A percentile compares a stretch with the other conserved stretches of the same genome.
These are phyloP conservation scores for Moesziomyces globuligerus DNA, from an alignment of 1,284 basidiomycete species.

Conservation along the genomic window DNA sequence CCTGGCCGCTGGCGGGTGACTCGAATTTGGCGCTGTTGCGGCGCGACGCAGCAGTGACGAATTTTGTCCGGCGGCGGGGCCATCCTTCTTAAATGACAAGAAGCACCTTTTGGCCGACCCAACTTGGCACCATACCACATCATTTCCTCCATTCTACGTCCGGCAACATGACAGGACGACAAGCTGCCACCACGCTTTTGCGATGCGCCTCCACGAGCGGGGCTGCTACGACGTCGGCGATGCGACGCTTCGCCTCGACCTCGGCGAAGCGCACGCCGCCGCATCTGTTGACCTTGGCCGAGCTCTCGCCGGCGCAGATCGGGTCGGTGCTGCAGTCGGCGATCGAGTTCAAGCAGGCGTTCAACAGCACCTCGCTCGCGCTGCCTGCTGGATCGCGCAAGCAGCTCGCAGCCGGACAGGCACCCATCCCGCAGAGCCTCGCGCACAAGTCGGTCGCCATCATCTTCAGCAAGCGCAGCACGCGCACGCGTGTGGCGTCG, in stretches of 20 bases:
- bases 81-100: neutral
- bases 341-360: slow-evolving; percentile 73
- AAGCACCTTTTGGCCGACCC: neutral
- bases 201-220: slow-evolving; percentile 2
- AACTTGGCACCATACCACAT: neutral
- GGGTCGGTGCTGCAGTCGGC: slow-evolving; percentile 75
- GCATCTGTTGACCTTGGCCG: slow-evolving; percentile 80
- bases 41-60: neutral
- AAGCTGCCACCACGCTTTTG: slow-evolving; percentile 14
- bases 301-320: slow-evolving; percentile 80
- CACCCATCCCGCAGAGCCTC: slow-evolving; percentile 71
- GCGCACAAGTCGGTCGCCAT: slow-evolving; percentile 85
- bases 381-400: slow-evolving; percentile 30
- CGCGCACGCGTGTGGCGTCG: slow-evolving; percentile 86
- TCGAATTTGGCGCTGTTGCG: neutral
- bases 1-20: neutral
- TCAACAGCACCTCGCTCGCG: slow-evolving; percentile 72
- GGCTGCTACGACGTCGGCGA: neutral
- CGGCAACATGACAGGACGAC: slow-evolving; percentile 28
- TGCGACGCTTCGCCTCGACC: slow-evolving; percentile 32
- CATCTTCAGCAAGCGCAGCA: slow-evolving; percentile 91
- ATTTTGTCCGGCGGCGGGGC: slow-evolving; percentile 2
- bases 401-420: slow-evolving; percentile 31
- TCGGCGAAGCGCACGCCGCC: slow-evolving; percentile 25
- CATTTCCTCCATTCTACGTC: neutral